Evolutionary conservation across 1,284 basidiomycete genomes (phyloP).

Genomic region (Cryptococcus wingfieldii): DNA sequence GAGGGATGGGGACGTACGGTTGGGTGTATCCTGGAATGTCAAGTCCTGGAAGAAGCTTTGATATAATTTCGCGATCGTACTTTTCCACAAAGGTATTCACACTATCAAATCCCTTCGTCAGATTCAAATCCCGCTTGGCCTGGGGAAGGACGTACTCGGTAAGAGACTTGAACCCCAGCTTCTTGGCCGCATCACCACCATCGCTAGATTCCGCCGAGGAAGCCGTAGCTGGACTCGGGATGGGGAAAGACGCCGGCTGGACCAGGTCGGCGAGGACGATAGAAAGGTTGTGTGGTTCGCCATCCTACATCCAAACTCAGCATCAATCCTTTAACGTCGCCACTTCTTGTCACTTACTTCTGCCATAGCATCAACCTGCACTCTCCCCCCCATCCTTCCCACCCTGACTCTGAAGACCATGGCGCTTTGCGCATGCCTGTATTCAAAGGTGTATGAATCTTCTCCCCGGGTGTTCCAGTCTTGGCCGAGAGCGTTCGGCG

Average conservation of each 20-base stretch:
- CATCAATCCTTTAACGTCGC: background rate
- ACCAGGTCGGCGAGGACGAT: conserved; percentile 44
- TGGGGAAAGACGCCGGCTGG: conserved; percentile 38
- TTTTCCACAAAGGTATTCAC: conserved; percentile 45
- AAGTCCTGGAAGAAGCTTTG: conserved; percentile 48
- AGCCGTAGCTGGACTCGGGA: conserved; percentile 33
- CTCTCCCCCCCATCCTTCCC: conserved; percentile 47
- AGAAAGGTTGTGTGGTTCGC: conserved; percentile 48
- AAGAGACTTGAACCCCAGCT: conserved; percentile 33
- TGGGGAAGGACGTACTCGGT: conserved; percentile 20
- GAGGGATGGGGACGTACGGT: conserved; percentile 24
- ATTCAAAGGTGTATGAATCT: conserved; percentile 47
- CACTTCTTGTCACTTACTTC: conserved; percentile 39
- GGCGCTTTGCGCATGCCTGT: conserved; percentile 48
- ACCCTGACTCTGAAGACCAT: conserved; percentile 49
- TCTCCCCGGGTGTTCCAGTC: conserved; percentile 42
- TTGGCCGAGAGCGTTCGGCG: conserved; percentile 1
- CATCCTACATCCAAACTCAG: conserved; percentile 37
- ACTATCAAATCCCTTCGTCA: conserved; percentile 25
- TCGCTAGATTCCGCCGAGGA: conserved; percentile 8
- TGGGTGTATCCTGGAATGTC: conserved; percentile 44
- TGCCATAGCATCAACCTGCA: conserved; percentile 49
- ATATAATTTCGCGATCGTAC: conserved; percentile 49
- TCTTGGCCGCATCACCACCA: conserved; percentile 13
- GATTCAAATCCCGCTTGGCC: background rate